Percentiles rank a stretch among this genome's conserved stretches.
These are phyloP conservation scores for Kwoniella bestiolae DNA, from an alignment of 768 basidiomycete genomes.

Conservation along the genomic window DNA sequence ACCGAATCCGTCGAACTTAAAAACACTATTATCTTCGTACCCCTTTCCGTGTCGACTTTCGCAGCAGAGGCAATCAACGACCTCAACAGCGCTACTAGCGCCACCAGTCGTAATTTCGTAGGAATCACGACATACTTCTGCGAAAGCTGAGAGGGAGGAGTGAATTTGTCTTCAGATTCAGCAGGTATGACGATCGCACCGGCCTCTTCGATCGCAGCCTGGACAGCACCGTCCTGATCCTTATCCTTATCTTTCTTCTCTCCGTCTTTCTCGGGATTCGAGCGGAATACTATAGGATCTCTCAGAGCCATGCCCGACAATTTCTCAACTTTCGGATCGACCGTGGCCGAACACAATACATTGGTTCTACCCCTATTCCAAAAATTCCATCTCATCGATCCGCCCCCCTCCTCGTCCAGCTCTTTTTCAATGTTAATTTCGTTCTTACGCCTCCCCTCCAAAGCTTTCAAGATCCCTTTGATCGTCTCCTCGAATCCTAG, in stretches of 20 bases:
- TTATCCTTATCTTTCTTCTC: slow-evolving; percentile 52
- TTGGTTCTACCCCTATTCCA: slow-evolving; percentile 68
- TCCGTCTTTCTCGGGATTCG: slow-evolving; percentile 63
- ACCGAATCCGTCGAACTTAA: slow-evolving; percentile 97
- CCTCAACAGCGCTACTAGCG: slow-evolving; percentile 82
- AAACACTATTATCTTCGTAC: slow-evolving; percentile 76
- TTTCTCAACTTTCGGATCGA: slow-evolving; percentile 91
- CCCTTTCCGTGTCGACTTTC: slow-evolving; percentile 46
- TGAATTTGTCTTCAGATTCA: slow-evolving; percentile 65
- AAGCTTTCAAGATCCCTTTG: slow-evolving; percentile 78
- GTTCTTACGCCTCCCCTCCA: slow-evolving; percentile 80
- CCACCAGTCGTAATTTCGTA: slow-evolving; percentile 89
- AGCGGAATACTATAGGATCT: slow-evolving; percentile 82
- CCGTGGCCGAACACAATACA: slow-evolving; percentile 94
- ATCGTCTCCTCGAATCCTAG: slow-evolving; percentile 97
- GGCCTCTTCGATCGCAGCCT: slow-evolving; percentile 30
- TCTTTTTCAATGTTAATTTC: slow-evolving; percentile 66
- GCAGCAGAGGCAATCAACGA: slow-evolving; percentile 67
- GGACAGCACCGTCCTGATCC: slow-evolving; percentile 29
- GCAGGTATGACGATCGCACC: slow-evolving; percentile 40
- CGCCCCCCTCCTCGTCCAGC: slow-evolving; percentile 55
- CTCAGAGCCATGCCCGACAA: slow-evolving; percentile 80
- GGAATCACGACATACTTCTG: slow-evolving; percentile 91
- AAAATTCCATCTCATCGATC: slow-evolving; percentile 52
- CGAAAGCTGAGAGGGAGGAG: slow-evolving; percentile 87